Percentiles rank a stretch among this genome's conserved stretches.
These are phyloP conservation scores for Coleophoma cylindrospora DNA, from an alignment of 2,329 filamentous ascomycete species.

Conservation along the genomic window DNA sequence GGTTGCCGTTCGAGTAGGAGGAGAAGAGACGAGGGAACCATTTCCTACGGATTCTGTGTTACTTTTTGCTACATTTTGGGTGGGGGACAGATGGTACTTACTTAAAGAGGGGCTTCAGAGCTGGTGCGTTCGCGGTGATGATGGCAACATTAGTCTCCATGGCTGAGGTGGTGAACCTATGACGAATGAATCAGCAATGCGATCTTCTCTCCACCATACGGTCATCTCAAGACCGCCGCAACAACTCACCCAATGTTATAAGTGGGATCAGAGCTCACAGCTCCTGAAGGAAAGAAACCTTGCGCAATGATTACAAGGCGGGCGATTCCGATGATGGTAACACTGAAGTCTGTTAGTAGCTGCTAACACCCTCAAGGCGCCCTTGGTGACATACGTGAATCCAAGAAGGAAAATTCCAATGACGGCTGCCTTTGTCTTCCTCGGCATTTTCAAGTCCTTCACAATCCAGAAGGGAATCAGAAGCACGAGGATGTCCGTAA, in stretches of 20 bases:
- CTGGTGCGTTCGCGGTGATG: conserved; percentile 52
- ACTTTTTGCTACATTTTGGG: too few species aligned
- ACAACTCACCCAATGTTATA: not conserved
- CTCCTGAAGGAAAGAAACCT: not conserved
- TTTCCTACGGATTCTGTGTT: not conserved
- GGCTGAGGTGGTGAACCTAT: conserved; percentile 18
- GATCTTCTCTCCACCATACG: not conserved
- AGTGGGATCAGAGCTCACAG: not conserved
- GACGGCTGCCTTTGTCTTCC: conserved; percentile 57
- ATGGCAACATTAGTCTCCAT: conserved; percentile 31
- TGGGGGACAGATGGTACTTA: too few species aligned
- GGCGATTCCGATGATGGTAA: conserved; percentile 4
- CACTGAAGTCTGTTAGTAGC: not conserved
- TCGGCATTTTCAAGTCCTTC: conserved; percentile 55
- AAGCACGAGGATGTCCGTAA: conserved; percentile 62
- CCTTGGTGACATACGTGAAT: conserved; percentile 46
- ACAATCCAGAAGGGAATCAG: conserved; percentile 61
- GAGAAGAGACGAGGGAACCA: conserved; percentile 6
- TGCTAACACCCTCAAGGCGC: not conserved
- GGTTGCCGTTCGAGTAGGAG: not conserved
- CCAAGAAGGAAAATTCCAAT: conserved; percentile 61
- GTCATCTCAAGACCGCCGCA: too few species aligned
- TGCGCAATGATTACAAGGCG: conserved; percentile 3
- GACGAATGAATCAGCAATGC: not conserved
- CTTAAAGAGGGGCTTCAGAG: conserved; percentile 50